Evolutionary conservation across 164 flowering plant species (phyloP).

Genomic region (Annona cherimola): DNA sequence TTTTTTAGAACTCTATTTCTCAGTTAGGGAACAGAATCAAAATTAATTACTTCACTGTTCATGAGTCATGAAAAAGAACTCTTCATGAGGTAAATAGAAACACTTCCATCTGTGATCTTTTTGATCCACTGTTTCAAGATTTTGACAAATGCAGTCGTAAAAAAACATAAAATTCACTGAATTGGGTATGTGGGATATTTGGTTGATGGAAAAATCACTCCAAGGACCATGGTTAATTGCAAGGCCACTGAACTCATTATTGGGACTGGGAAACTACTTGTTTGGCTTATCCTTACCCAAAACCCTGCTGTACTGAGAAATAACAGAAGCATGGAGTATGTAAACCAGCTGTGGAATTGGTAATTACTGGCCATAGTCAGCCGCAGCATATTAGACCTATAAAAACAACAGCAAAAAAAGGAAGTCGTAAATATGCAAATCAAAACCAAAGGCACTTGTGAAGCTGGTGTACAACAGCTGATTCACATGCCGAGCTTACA

Average conservation of each 20-base stretch:
- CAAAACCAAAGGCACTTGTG: not conserved
- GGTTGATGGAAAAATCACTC: not conserved
- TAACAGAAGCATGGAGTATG: constrained; percentile 82
- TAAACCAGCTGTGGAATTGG: constrained; percentile 89
- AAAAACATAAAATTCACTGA: not conserved
- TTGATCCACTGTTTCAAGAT: too few relatives aligned
- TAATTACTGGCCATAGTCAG: constrained; percentile 77
- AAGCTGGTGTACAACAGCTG: not conserved
- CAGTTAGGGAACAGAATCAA: too few relatives aligned
- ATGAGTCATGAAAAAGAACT: too few relatives aligned
- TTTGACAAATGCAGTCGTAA: too few relatives aligned
- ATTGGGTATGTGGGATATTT: not conserved
- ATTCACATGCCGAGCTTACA: too few relatives aligned
- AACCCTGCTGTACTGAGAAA: constrained; percentile 95
- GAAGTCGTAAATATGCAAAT: not conserved
- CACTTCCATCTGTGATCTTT: too few relatives aligned
- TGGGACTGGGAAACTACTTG: not conserved
- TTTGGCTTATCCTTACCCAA: constrained; percentile 54
- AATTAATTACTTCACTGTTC: too few relatives aligned
- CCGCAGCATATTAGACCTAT: constrained; percentile 82
- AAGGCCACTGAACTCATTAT: not conserved
- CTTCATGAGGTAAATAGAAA: too few relatives aligned
- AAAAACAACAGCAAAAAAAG: constrained; percentile 8
- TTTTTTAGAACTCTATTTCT: too few relatives aligned
- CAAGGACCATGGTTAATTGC: not conserved